Percentiles rank a stretch among this genome's conserved stretches.
Conservation (phyloP, 2,329 filamentous ascomycete genomes). For the Colletotrichum horii region DNA sequence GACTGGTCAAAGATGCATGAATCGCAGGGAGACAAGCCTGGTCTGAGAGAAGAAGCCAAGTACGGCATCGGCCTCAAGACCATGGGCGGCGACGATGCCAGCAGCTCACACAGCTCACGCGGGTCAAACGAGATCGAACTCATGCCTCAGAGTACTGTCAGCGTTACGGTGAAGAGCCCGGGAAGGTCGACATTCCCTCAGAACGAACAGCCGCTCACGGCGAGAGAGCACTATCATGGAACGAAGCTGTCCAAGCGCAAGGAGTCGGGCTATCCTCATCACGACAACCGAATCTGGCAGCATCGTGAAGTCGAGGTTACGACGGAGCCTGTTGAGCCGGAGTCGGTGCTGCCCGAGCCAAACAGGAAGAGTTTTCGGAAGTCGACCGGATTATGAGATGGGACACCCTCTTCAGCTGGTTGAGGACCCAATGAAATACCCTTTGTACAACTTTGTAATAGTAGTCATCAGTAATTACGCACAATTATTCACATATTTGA, state of each 20-base stretch:
- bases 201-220: background rate
- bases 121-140: constrained; percentile 7
- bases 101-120: constrained; percentile 13
- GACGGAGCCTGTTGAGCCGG: constrained; percentile 18
- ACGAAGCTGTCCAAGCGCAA: background rate
- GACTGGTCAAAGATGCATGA: constrained; percentile 8
- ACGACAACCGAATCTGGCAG: constrained; percentile 16
- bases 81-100: constrained; percentile 20
- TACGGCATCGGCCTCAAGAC: constrained; percentile 25
- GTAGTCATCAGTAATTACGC: background rate
- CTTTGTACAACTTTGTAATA: background rate
- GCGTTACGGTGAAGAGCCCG: constrained; percentile 7
- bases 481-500: background rate
- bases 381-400: background rate
- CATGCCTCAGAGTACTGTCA: background rate
- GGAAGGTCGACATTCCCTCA: background rate
- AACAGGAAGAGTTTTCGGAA: constrained; percentile 5
- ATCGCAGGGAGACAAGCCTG: background rate
- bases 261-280: background rate
- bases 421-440: background rate
- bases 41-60: constrained; percentile 8
- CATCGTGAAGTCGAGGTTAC: constrained; percentile 17
- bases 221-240: constrained; percentile 9
- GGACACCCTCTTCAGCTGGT: background rate
- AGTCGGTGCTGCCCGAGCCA: background rate